Evolutionary conservation across 2,329 filamentous ascomycete genomes (phyloP), one percentile per base, ranked within the genome.

Genomic region (Cryphonectria radicalis): DNA sequence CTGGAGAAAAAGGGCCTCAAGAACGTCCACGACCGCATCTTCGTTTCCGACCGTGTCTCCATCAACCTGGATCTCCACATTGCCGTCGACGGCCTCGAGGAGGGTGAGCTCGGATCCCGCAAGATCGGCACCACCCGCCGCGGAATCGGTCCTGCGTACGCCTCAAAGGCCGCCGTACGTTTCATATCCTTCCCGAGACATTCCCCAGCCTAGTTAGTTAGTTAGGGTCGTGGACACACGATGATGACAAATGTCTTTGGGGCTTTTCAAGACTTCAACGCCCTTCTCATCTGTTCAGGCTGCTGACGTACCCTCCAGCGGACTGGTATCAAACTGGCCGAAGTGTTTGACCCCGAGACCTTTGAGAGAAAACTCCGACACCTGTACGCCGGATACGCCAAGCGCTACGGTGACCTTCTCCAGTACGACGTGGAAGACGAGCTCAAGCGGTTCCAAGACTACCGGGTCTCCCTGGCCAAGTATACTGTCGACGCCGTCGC

Each of bases 341-440:
- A 94, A 70, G 84, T 94, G 73, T 93, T 93, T 78, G 83, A 92
- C 78, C 85, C 89, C 78, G 83, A 87, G 57, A 78, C 85, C 10
- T 93, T 94, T 75, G 91, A 93, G 81, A 77, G 80, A 57, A 92
- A 92, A 80, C 81, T 94, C 60, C 85, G 90, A 57, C 81, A 83
- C 35, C 81, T 94, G 64, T 90, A 87, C 11, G 75, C 80, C 7
- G 89, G 88, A n/a, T 92, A 87, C 81, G 86, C 89, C 82, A 90
- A 91, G 82, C 84, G 91, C 67, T 94, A 89, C 76, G 91, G 92
- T 10, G 88, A 91, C 74, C 80, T 92, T 37, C 81, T 92, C 69
- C 78, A 89, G 74, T 88, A 89, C 78, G 89, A 94, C 73, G 85
- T 91, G 8, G 91, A 94, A 75, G 89, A 90, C 46, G 92, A 94